These are phyloP conservation scores for Mallotus repandus DNA, from an alignment of 441 rosid species.

Conservation along the genomic window DNA sequence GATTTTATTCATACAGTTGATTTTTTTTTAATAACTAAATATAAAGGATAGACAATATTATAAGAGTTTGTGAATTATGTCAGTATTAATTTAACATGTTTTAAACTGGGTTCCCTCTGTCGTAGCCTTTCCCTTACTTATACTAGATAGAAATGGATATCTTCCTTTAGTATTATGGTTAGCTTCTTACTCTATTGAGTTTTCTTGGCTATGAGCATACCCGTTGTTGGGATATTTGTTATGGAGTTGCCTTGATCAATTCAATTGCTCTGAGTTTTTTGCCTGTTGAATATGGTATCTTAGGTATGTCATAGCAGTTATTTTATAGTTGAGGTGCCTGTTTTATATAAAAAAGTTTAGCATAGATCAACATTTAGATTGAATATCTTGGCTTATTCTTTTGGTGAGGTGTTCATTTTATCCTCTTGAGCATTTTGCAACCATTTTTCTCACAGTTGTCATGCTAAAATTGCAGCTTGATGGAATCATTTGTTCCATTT, in stretches of 20 bases:
- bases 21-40: too few relatives aligned
- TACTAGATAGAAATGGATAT: neutral
- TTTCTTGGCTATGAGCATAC: neutral
- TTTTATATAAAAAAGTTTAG: neutral
- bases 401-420: neutral
- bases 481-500: slow-evolving; percentile 91
- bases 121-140: neutral
- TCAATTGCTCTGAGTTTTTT: too few relatives aligned
- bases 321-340: neutral
- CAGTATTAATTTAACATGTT: neutral
- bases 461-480: slow-evolving; percentile 50
- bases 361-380: neutral
- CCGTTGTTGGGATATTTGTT: neutral
- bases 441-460: slow-evolving; percentile 20
- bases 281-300: neutral
- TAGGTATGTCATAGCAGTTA: neutral
- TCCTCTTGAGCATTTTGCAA: too few relatives aligned
- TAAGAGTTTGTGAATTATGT: neutral
- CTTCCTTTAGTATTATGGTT: neutral
- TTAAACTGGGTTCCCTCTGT: neutral
- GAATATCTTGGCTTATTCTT: neutral
- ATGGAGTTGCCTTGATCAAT: neutral
- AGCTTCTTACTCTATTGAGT: neutral
- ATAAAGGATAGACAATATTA: too few relatives aligned
- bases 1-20: too few relatives aligned